A percentile compares a stretch with the other conserved stretches of the same genome.
These are phyloP conservation scores for Mycosphaerella sp. DNA, from an alignment of 2,329 filamentous ascomycete species.

Conservation along the genomic window DNA sequence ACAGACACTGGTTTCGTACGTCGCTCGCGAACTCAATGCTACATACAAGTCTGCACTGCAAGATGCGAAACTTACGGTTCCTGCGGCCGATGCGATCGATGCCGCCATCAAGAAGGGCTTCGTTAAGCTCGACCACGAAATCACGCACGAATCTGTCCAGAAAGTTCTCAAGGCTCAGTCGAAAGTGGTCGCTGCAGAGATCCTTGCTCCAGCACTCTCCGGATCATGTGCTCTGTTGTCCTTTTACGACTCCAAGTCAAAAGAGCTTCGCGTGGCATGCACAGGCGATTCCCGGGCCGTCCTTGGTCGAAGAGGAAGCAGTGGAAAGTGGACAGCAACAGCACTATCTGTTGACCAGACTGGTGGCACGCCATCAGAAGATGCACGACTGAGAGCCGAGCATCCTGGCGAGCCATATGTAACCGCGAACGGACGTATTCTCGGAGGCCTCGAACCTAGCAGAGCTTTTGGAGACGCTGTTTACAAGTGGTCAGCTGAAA, in stretches of 20 bases:
- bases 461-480: conserved; percentile 93
- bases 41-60: conserved; percentile 73
- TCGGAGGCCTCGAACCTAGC: conserved; percentile 86
- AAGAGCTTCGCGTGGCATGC: conserved; percentile 86
- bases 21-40: conserved; percentile 83
- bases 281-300: conserved; percentile 96
- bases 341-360: conserved; percentile 91
- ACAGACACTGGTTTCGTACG: conserved; percentile 84
- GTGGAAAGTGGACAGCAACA: conserved; percentile 88
- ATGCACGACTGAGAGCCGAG: conserved; percentile 69
- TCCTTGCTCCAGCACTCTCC: conserved; percentile 85
- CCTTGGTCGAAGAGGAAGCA: conserved; percentile 67
- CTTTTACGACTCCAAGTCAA: conserved; percentile 86
- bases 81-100: conserved; percentile 75
- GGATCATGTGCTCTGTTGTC: conserved; percentile 95
- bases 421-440: conserved; percentile 78
- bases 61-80: conserved; percentile 53
- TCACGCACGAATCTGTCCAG: conserved; percentile 85
- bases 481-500: conserved; percentile 91
- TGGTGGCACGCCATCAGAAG: conserved; percentile 79
- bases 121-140: conserved; percentile 81
- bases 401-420: conserved; percentile 88
- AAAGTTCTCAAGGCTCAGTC: conserved; percentile 85
- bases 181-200: conserved; percentile 82
- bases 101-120: conserved; percentile 90